Evolutionary conservation across 257 asterid genomes (phyloP).

Genomic region (Lycium barbarum): DNA sequence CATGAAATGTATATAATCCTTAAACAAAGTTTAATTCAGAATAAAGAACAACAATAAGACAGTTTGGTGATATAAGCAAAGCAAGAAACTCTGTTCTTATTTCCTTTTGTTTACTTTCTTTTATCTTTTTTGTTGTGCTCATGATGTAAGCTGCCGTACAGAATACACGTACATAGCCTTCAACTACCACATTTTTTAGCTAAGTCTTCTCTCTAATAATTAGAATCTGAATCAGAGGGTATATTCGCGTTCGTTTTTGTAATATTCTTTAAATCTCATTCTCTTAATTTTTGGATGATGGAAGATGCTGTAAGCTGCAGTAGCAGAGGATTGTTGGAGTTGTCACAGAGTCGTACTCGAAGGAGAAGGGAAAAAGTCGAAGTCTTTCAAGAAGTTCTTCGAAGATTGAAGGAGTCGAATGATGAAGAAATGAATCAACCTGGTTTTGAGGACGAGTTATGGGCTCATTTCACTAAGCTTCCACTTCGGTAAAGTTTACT

Average conservation of each 20-base stretch:
- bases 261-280: conserved; percentile 24
- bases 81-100: conserved; percentile 34
- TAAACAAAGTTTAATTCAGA: neutral
- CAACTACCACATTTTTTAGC: conserved; percentile 37
- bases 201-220: conserved; percentile 29
- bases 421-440: conserved; percentile 60
- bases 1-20: conserved; percentile 46
- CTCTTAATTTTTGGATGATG: conserved; percentile 44
- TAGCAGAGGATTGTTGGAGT: conserved; percentile 67
- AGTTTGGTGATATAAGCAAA: conserved; percentile 64
- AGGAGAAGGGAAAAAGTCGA: conserved; percentile 70
- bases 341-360: conserved; percentile 61
- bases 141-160: conserved; percentile 54
- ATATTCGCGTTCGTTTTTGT: conserved; percentile 43
- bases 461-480: conserved; percentile 78
- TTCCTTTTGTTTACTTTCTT: neutral
- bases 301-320: conserved; percentile 82
- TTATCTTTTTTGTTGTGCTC: conserved; percentile 27
- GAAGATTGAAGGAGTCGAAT: conserved; percentile 61
- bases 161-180: conserved; percentile 53
- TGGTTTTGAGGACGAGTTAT: conserved; percentile 82
- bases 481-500: conserved; percentile 62
- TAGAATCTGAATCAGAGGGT: conserved; percentile 81
- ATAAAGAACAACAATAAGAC: conserved; percentile 33
- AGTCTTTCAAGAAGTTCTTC: conserved; percentile 70